A percentile compares a stretch with the other conserved stretches of the same genome.
phyloP scores from a whole-genome alignment of 768 basidiomycete genomes.

The Mycena galericulata region DNA sequence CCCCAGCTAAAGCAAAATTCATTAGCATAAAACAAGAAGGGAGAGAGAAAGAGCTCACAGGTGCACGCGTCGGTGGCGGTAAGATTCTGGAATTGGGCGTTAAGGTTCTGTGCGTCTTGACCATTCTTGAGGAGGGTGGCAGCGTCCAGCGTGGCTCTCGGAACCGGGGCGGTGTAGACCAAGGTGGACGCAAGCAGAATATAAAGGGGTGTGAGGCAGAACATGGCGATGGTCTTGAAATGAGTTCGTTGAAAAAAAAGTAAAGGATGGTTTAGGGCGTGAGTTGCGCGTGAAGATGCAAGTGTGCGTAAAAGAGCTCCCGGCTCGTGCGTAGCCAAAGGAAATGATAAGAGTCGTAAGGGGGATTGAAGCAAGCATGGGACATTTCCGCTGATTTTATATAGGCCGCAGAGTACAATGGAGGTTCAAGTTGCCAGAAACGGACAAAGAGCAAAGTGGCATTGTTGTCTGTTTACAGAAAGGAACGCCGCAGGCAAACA shows the following conservation, averaged over 20 bases:
- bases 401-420: too few relatives aligned
- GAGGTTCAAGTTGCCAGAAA: too few relatives aligned
- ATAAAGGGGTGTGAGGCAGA: slow-evolving; percentile 38
- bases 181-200: slow-evolving; percentile 43
- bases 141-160: slow-evolving; percentile 52
- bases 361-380: neutral
- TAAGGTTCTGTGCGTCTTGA: slow-evolving; percentile 62
- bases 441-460: too few relatives aligned
- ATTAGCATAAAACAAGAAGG: neutral
- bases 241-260: slow-evolving; percentile 14
- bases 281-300: neutral
- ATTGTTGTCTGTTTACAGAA: too few relatives aligned
- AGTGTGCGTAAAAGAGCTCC: slow-evolving; percentile 38
- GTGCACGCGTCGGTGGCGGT: slow-evolving; percentile 58
- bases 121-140: slow-evolving; percentile 61
- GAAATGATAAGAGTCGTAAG: slow-evolving; percentile 26
- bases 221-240: slow-evolving; percentile 19
- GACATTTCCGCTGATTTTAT: too few relatives aligned
- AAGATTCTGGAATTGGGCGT: slow-evolving; percentile 57
- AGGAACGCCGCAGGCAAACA: too few relatives aligned
- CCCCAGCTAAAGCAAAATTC: slow-evolving; percentile 47
- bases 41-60: slow-evolving; percentile 44
- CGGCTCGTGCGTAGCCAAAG: slow-evolving; percentile 35
- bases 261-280: slow-evolving; percentile 5
- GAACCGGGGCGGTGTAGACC: slow-evolving; percentile 44